Evolutionary conservation across 805 yeast species (phyloP).

Genomic region (Metschnikowia colocasiae): DNA sequence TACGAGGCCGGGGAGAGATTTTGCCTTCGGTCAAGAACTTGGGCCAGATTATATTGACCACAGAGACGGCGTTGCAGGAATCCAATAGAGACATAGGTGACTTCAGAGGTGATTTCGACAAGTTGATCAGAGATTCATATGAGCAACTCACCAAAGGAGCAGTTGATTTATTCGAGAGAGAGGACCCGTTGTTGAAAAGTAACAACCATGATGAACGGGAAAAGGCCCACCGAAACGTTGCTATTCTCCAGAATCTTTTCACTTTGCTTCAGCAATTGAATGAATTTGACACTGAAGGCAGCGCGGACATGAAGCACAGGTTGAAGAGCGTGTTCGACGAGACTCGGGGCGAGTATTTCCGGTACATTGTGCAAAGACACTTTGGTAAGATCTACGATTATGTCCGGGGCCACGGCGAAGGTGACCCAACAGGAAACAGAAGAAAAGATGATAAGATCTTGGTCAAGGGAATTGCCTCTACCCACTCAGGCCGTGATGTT

Average conservation of each 20-base stretch:
- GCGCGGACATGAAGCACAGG: slow-evolving; percentile 22
- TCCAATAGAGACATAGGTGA: slow-evolving; percentile 12
- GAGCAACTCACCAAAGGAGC: slow-evolving; percentile 31
- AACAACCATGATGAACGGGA: slow-evolving; percentile 44
- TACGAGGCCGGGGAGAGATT: slow-evolving; percentile 36
- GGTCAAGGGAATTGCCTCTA: slow-evolving; percentile 52
- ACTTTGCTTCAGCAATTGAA: slow-evolving; percentile 33
- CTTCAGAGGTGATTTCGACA: slow-evolving; percentile 19
- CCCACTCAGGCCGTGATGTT: slow-evolving; percentile 59
- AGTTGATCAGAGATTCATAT: slow-evolving; percentile 30
- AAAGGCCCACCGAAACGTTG: slow-evolving; percentile 37
- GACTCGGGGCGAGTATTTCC: slow-evolving; percentile 32
- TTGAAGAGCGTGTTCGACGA: slow-evolving; percentile 28
- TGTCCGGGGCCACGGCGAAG: slow-evolving; percentile 58
- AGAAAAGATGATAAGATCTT: slow-evolving; percentile 62
- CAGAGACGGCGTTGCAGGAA: slow-evolving; percentile 32
- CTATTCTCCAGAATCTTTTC: slow-evolving; percentile 38
- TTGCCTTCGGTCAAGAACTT: slow-evolving; percentile 33
- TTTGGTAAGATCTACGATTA: slow-evolving; percentile 68
- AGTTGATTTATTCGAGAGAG: slow-evolving; percentile 33
- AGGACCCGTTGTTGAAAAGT: slow-evolving; percentile 42
- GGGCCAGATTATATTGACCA: slow-evolving; percentile 29
- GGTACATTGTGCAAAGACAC: slow-evolving; percentile 37
- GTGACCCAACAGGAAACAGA: slow-evolving; percentile 47
- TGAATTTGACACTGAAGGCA: slow-evolving; percentile 23